Conservation (phyloP, 2,329 filamentous ascomycete species). For the Trichoderma afroharzianum region DNA sequence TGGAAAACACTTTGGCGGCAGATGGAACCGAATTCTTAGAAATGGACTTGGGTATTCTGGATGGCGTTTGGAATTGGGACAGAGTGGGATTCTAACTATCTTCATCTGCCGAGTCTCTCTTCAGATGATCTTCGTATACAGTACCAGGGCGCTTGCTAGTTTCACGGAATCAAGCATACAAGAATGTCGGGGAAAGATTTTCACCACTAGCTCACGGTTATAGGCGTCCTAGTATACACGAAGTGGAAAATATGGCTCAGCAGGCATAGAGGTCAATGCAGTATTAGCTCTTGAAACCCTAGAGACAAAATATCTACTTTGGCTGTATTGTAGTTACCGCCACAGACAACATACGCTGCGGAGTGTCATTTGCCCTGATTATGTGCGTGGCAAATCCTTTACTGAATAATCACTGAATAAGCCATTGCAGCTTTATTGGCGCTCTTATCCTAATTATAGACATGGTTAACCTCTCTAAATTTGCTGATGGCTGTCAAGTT, state of each 20-base stretch:
- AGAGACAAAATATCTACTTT: not conserved
- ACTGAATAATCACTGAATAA: not conserved
- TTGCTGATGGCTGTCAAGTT: not conserved
- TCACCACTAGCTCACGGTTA: not conserved
- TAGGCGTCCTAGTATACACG: too few species aligned
- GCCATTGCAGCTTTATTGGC: not conserved
- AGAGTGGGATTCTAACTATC: not conserved
- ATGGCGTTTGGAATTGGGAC: constrained; percentile 7
- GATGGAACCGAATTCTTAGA: not conserved
- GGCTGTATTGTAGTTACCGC: not conserved
- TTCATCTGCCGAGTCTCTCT: not conserved
- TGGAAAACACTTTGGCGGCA: not conserved
- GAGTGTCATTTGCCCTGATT: not conserved
- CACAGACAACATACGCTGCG: not conserved
- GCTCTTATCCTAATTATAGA: not conserved
- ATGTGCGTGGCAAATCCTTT: not conserved
- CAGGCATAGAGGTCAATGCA: too few species aligned
- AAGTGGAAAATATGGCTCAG: too few species aligned
- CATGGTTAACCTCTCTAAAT: not conserved
- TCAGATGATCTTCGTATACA: not conserved
- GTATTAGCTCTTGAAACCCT: not conserved
- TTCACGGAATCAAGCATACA: not conserved
- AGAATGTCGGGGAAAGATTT: not conserved
- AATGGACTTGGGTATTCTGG: constrained; percentile 4
- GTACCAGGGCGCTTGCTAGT: not conserved